A percentile compares a stretch with the other conserved stretches of the same genome.
phyloP scores from a whole-genome alignment of 257 asterid genomes.

The Ilex aquifolium region DNA sequence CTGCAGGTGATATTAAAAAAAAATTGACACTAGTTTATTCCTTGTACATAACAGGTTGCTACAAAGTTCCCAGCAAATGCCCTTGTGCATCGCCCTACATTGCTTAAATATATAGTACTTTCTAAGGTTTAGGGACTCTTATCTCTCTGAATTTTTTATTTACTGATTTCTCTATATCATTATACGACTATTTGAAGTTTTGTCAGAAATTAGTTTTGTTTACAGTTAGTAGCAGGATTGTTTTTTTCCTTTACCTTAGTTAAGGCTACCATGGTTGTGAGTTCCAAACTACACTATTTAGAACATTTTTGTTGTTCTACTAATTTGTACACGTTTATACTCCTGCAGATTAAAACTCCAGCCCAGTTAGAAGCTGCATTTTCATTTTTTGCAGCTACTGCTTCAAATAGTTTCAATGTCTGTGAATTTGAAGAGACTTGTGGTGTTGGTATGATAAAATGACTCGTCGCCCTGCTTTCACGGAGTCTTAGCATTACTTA shows the following conservation, averaged over 20 bases:
- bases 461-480: neutral
- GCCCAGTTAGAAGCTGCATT: conserved; percentile 87
- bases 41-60: conserved; percentile 55
- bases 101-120: conserved; percentile 59
- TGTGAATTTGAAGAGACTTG: conserved; percentile 71
- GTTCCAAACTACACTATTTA: neutral
- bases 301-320: neutral
- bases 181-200: neutral
- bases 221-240: too few relatives aligned
- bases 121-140: conserved; percentile 42
- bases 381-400: conserved; percentile 43
- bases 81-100: conserved; percentile 68
- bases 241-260: too few relatives aligned
- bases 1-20: neutral
- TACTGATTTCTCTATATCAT: neutral
- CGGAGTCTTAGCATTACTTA: neutral
- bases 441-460: conserved; percentile 70
- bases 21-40: conserved; percentile 3
- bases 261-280: neutral
- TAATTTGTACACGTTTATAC: neutral
- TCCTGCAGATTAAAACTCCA: conserved; percentile 57
- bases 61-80: conserved; percentile 81
- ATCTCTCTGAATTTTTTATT: conserved; percentile 1
- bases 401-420: conserved; percentile 44
- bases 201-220: neutral